Evolutionary conservation across 805 yeast genomes (phyloP), one percentile per base, ranked within the genome.

Genomic region (Pichia nakasei): DNA sequence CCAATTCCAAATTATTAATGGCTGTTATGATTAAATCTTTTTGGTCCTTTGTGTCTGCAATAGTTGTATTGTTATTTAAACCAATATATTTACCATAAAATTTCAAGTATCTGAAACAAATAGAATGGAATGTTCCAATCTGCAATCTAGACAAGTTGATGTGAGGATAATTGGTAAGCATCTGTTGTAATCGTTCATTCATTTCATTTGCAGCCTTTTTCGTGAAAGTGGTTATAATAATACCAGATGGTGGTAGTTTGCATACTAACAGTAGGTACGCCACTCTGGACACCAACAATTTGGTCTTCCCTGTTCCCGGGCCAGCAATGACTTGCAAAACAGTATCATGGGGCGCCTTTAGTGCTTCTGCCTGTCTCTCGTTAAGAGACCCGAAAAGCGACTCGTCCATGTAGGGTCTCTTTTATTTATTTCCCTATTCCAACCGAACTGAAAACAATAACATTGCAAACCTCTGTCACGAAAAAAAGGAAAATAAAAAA

Each of bases 211-310:
- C 94, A 0, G 98, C 97, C 54, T 84, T 85, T 53, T 85, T 85
- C 12, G 97, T 91, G 65, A 91, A 91, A 0, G 97, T 89, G 6
- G 96, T 86, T 19, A 89, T 93, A 1, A 91, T 73, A 18, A 93
- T 72, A 38, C 73, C 64, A 29, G 69, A 66, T 0, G 97, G 89
- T 1, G 68, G 65, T 0, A 85, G 60, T 2, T 69, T 61, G 31
- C 73, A 68, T 9, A 71, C 59, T 3, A 75, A 47, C 8, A 89
- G 52, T 24, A 89, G 64, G 53, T 79, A 75, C 0, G 89, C 89
- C 9, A 89, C 93, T 37, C 96, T 67, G 1, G 87, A 72, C 0
- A 86, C 80, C 24, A 91, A 61, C 2, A 93, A 91, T 57, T 79
- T 80, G 2, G 98, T 91, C 60, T 91, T 91, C 5, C 82, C 82